Conservation (phyloP, 2,329 filamentous ascomycete genomes). For the Xylariaceae sp. region DNA sequence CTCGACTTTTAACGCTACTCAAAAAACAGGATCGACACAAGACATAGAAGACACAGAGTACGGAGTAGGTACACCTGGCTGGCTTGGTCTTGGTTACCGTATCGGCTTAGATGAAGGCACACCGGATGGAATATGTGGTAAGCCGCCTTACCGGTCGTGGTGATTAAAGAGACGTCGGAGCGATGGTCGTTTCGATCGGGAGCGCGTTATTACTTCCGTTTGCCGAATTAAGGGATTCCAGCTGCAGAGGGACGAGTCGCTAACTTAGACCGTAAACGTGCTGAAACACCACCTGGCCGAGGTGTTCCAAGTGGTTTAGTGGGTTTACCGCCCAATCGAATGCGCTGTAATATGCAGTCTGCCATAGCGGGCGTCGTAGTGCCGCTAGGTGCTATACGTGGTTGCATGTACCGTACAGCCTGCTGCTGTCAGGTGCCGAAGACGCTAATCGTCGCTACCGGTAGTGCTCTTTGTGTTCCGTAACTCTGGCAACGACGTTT, state of each 20-base stretch:
- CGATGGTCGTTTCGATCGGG: background rate
- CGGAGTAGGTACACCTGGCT: too few relatives aligned
- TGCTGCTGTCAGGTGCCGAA: background rate
- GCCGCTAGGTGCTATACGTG: background rate
- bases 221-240: constrained; percentile 12
- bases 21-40: background rate
- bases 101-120: too few relatives aligned
- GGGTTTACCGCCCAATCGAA: constrained; percentile 4
- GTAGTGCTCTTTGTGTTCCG: too few relatives aligned
- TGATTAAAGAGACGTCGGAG: background rate
- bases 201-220: constrained; percentile 8
- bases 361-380: too few relatives aligned
- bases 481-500: too few relatives aligned
- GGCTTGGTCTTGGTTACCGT: too few relatives aligned
- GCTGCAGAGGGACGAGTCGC: background rate
- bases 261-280: background rate
- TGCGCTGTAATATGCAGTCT: background rate
- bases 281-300: constrained; percentile 9
- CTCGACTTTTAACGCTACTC: background rate
- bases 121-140: background rate
- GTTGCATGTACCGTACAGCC: background rate
- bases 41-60: too few relatives aligned
- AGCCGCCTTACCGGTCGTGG: background rate
- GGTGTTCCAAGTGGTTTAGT: background rate
- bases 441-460: background rate